These are phyloP conservation scores for Saccharomyces hybrid DNA, from an alignment of 1,139 yeast species.

Conservation along the genomic window DNA sequence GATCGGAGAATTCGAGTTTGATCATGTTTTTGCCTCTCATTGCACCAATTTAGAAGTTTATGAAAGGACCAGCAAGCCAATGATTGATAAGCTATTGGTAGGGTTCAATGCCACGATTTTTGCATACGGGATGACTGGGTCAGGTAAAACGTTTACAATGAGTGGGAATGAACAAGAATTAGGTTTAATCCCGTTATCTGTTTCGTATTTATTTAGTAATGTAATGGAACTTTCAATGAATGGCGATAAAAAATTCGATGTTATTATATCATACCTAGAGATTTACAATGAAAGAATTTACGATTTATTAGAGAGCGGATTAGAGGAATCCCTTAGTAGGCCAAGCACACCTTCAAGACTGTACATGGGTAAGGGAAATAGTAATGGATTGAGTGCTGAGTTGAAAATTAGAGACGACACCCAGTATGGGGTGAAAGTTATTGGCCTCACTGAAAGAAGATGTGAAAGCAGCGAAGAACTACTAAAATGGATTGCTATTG, in stretches of 20 bases:
- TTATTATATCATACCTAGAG: constrained; percentile 70
- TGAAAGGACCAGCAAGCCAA: constrained; percentile 48
- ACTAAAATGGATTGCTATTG: constrained; percentile 51
- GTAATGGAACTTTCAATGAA: constrained; percentile 32
- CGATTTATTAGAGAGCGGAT: constrained; percentile 48
- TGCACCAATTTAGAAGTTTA: constrained; percentile 56
- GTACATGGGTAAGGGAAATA: constrained; percentile 4
- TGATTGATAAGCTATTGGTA: constrained; percentile 60
- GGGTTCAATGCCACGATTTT: constrained; percentile 88
- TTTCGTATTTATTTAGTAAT: constrained; percentile 54
- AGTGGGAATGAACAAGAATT: constrained; percentile 62
- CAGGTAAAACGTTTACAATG: constrained; percentile 82
- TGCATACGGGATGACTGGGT: constrained; percentile 94
- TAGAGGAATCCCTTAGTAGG: constrained; percentile 12
- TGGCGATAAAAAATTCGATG: constrained; percentile 34
- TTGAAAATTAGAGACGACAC: constrained; percentile 72
- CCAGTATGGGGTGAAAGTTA: constrained; percentile 61
- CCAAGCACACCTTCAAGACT: constrained; percentile 9
- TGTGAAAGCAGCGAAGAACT: constrained; percentile 56
- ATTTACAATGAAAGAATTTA: constrained; percentile 82
- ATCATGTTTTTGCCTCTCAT: constrained; percentile 61
- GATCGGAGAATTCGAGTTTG: constrained; percentile 60
- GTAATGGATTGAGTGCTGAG: constrained; percentile 33
- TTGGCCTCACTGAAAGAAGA: constrained; percentile 61
- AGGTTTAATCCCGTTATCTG: constrained; percentile 74